Conservation (phyloP, 768 basidiomycete genomes). For the Tylopilus rubrobrunneus region DNA sequence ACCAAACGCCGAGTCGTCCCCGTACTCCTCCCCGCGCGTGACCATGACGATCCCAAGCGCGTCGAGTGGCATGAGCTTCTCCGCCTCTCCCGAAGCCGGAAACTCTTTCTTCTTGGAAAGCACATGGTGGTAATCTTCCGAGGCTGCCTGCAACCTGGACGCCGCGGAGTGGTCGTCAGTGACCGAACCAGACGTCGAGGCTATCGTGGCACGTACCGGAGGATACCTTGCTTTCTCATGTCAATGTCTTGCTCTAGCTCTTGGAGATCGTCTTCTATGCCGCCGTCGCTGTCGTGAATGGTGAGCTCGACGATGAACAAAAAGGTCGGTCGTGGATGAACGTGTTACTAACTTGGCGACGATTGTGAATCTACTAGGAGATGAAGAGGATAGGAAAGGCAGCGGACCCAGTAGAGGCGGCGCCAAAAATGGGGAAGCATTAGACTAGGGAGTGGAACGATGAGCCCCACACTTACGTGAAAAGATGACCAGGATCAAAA, state of each 20-base stretch:
- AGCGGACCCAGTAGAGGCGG: slow-evolving; percentile 74
- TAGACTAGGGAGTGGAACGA: too few species aligned
- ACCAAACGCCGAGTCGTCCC: slow-evolving; percentile 75
- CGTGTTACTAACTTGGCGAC: too few species aligned
- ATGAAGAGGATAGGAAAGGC: slow-evolving; percentile 88
- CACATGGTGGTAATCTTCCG: slow-evolving; percentile 63
- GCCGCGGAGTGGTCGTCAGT: neutral
- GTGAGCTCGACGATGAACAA: too few species aligned
- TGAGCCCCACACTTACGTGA: too few species aligned
- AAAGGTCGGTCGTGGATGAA: too few species aligned
- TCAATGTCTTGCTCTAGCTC: slow-evolving; percentile 86
- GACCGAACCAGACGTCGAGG: neutral
- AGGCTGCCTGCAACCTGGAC: slow-evolving; percentile 64
- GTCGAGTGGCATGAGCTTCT: slow-evolving; percentile 75
- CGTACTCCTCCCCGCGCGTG: slow-evolving; percentile 76
- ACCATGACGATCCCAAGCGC: slow-evolving; percentile 85
- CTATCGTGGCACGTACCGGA: slow-evolving; percentile 47
- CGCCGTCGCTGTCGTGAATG: too few species aligned
- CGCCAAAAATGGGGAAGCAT: slow-evolving; percentile 78
- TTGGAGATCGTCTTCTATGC: slow-evolving; percentile 64
- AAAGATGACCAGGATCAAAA: too few species aligned
- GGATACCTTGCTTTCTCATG: slow-evolving; percentile 66
- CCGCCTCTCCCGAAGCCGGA: slow-evolving; percentile 52
- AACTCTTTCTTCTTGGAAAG: slow-evolving; percentile 75
- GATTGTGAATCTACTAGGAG: neutral